phyloP scores from a whole-genome alignment of 805 yeast genomes.

The Suhomyces sp. region DNA sequence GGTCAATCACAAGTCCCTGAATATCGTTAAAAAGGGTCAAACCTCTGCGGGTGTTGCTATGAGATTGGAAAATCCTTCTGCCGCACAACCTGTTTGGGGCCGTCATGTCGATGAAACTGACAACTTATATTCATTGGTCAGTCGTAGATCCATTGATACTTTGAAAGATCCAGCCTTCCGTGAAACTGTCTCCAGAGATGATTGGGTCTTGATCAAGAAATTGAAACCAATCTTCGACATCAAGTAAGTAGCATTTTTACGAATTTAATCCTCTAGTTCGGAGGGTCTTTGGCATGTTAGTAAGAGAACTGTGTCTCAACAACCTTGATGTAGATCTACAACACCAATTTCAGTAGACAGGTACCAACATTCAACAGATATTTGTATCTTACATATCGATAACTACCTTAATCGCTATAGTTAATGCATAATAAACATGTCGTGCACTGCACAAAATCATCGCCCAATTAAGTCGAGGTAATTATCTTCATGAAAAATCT shows the following conservation, averaged over 20 bases:
- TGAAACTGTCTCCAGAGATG: slow-evolving; percentile 89
- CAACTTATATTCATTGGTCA: slow-evolving; percentile 80
- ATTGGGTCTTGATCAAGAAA: slow-evolving; percentile 89
- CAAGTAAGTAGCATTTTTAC: too few species aligned
- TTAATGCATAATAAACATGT: too few species aligned
- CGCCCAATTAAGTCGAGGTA: slow-evolving; percentile 12
- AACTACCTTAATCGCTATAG: too few species aligned
- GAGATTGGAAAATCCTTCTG: slow-evolving; percentile 90
- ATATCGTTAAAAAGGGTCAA: slow-evolving; percentile 86
- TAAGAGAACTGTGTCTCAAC: too few species aligned
- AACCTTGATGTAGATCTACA: too few species aligned
- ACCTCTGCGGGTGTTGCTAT: slow-evolving; percentile 98
- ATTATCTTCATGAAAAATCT: too few species aligned
- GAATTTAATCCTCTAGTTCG: too few species aligned
- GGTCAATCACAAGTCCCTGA: slow-evolving; percentile 87
- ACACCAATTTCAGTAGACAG: too few species aligned
- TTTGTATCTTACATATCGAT: too few species aligned
- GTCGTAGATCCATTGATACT: slow-evolving; percentile 92
- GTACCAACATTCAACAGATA: too few species aligned
- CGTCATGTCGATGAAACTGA: slow-evolving; percentile 97
- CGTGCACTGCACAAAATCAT: slow-evolving; percentile 6
- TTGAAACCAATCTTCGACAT: slow-evolving; percentile 88
- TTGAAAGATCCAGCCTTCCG: slow-evolving; percentile 98
- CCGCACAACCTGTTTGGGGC: slow-evolving; percentile 97
- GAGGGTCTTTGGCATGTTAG: too few species aligned